Base-by-base conservation (phyloP, 2,329 filamentous ascomycete genomes). In the Cytospora leucostoma region DNA sequence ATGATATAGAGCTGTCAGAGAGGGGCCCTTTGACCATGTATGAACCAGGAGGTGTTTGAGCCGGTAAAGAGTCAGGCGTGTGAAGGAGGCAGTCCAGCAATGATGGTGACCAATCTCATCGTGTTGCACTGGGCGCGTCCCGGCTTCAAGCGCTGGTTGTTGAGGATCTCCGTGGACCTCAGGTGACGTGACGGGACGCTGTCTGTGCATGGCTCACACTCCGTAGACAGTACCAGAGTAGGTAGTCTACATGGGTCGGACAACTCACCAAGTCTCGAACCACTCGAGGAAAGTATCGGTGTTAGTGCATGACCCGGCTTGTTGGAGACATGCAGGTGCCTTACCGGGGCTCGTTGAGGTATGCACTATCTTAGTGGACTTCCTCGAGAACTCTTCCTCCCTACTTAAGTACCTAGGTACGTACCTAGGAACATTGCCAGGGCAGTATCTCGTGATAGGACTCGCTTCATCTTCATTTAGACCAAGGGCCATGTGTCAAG, bases 331-430 rank as follows among this genome's bases (percentile, higher is more conserved):
- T 40, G 15, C 17, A 8, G 13, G 17, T 44, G 40, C 17, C 15
- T 6, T 13, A 4, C 5, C 38, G 17, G 3, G 13, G 38, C 38
- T 40, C 10, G 3, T 19, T 44, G 17, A 47, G 19, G 44, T 47
- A 47, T 47, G 44, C 44, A 47, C 44, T 21, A 47, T 47, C 44
- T 47, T 47, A 21, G n/a, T 47, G n/a, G 44, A 47, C 44, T 47
- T 21, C 19, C n/a, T 21, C 7, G 12, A 21, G 44, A 12, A 7
- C 2, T 17, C 7, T 4, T 19, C 7, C 2, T n/a, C 11, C 4
- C 19, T 17, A 17, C 19, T 19, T 7, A 11, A 47, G n/a, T 2
- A 15, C n/a, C 3, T 17, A 21, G 3, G 12, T 19, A n/a, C n/a
- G 11, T 47, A 11, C 40, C n/a, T 2, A 6, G 6, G 3, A 38